Evolutionary conservation across 1,284 basidiomycete species (phyloP).

Genomic region (Ustilago curta): DNA sequence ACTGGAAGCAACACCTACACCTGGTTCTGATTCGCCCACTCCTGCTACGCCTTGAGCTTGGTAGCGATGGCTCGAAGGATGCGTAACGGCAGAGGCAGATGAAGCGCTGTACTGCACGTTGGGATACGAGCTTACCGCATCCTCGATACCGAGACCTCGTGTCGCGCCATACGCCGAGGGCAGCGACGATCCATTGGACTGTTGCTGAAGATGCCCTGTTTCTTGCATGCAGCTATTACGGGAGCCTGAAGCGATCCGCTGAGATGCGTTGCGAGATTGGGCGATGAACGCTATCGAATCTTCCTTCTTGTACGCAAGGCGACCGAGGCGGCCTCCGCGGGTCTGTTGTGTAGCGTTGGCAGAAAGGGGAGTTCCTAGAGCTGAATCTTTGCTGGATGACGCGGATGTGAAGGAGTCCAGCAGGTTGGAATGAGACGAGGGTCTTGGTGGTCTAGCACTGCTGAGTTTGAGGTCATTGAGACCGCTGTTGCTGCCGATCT

Average conservation of each 20-base stretch:
- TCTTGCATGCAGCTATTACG: conserved; percentile 12
- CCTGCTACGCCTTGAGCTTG: conserved; percentile 1
- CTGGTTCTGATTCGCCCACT: neutral
- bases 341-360: conserved; percentile 11
- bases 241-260: conserved; percentile 9
- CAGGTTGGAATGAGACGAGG: conserved; percentile 33
- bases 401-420: conserved; percentile 9
- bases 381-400: neutral
- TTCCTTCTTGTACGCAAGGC: conserved; percentile 51
- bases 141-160: conserved; percentile 28
- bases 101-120: neutral
- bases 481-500: neutral
- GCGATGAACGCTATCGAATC: conserved; percentile 43
- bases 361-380: neutral
- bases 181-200: conserved; percentile 1
- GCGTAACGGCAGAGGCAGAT: too few species aligned
- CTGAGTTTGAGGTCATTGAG: neutral
- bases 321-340: conserved; percentile 41
- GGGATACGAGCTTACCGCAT: neutral
- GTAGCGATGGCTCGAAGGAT: neutral
- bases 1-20: conserved; percentile 19
- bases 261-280: conserved; percentile 34
- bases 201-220: neutral
- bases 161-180: conserved; percentile 4
- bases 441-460: conserved; percentile 12